Evolutionary conservation across 2,329 filamentous ascomycete genomes (phyloP).

Genomic region (Fusarium bactridioides): DNA sequence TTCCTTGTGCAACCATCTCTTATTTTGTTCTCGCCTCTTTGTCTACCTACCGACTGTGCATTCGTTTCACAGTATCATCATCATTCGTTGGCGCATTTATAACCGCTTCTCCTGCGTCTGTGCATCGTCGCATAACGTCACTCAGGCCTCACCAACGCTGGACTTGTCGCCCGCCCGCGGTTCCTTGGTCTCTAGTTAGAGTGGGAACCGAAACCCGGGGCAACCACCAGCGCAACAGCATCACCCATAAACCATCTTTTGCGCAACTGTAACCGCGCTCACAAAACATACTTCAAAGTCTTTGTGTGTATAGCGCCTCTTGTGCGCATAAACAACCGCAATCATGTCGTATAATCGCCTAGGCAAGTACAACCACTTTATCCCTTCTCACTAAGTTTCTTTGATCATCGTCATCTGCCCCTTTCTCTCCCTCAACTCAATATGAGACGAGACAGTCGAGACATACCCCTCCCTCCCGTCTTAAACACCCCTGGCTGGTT

Average conservation of each 20-base stretch:
- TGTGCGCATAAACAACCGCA: conserved; percentile 38
- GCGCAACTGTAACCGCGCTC: conserved; percentile 9
- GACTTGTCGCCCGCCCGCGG: not conserved
- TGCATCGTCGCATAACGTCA: conserved; percentile 8
- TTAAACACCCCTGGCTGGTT: conserved; percentile 27
- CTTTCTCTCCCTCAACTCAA: conserved; percentile 29
- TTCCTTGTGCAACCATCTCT: conserved; percentile 14
- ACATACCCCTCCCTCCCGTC: conserved; percentile 33
- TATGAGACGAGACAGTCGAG: conserved; percentile 34
- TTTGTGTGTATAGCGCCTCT: conserved; percentile 25
- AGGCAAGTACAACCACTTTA: conserved; percentile 60
- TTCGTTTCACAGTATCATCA: conserved; percentile 7
- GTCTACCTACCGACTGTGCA: not conserved
- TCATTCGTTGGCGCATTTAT: not conserved
- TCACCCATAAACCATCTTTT: not conserved
- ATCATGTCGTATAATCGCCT: conserved; percentile 79
- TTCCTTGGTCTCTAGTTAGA: conserved; percentile 7
- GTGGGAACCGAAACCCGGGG: conserved; percentile 34
- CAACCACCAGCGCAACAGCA: conserved; percentile 28
- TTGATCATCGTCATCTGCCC: conserved; percentile 31
- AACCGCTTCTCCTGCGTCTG: not conserved
- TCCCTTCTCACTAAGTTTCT: conserved; percentile 3
- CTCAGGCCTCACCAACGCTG: conserved; percentile 14
- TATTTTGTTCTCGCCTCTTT: not conserved
- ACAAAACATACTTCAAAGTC: not conserved